These are phyloP conservation scores for Fraxinus velutina DNA, from an alignment of 305 asterid species.

Conservation along the genomic window DNA sequence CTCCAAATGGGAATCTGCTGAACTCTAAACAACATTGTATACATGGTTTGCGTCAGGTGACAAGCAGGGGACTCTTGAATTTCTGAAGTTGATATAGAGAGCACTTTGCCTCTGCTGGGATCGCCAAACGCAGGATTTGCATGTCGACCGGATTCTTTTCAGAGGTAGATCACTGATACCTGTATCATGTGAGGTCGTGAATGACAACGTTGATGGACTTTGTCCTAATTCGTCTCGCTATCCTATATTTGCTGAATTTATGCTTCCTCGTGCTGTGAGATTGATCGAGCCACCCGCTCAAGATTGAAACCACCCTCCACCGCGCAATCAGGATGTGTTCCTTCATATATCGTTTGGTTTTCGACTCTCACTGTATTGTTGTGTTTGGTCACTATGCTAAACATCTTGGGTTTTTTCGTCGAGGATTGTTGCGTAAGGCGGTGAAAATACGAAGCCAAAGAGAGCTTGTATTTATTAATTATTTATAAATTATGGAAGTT, in stretches of 20 bases:
- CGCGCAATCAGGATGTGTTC: not conserved
- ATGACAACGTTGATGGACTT: conserved; percentile 67
- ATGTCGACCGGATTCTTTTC: conserved; percentile 88
- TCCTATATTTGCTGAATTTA: conserved; percentile 75
- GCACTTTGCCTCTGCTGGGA: conserved; percentile 98
- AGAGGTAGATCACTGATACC: conserved; percentile 78
- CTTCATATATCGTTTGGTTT: not conserved
- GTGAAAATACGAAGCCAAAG: not conserved
- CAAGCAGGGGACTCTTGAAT: conserved; percentile 75
- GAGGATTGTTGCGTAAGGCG: not conserved
- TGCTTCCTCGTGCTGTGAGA: conserved; percentile 84
- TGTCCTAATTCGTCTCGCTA: conserved; percentile 78
- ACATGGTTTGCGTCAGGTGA: conserved; percentile 42
- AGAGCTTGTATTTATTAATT: not conserved
- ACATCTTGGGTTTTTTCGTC: not conserved
- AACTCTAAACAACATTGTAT: not conserved
- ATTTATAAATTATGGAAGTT: too few relatives aligned
- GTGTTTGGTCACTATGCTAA: not conserved
- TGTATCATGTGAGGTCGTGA: conserved; percentile 79
- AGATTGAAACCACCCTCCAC: conserved; percentile 31
- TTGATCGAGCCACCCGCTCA: conserved; percentile 51
- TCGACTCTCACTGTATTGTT: not conserved
- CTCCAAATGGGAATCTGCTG: not conserved
- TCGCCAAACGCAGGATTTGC: conserved; percentile 93
- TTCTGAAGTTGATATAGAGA: conserved; percentile 70